phyloP scores from a whole-genome alignment of 768 basidiomycete species.

The Mycena rebaudengoi region DNA sequence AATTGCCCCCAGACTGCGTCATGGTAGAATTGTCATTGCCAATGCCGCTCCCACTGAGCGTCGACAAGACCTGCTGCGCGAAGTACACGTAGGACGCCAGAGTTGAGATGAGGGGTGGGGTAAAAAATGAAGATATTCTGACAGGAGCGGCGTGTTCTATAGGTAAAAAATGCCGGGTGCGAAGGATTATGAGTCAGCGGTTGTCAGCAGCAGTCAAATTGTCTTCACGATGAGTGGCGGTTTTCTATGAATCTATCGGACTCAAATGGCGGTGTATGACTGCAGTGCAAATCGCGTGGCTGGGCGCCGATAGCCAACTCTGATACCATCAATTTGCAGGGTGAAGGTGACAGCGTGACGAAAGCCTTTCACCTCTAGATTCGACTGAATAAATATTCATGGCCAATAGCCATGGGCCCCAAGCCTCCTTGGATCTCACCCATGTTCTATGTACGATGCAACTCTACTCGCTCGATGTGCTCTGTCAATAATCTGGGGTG shows the following conservation, averaged over 20 bases:
- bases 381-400: no score
- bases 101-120: constrained; percentile 5
- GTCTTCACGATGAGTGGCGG: no score
- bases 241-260: no score
- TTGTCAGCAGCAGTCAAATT: no score
- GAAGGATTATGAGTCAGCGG: no score
- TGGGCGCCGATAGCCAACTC: neutral
- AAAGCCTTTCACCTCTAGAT: neutral
- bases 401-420: constrained; percentile 35
- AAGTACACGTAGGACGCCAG: constrained; percentile 36
- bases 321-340: neutral
- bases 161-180: no score
- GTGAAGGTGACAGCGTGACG: neutral
- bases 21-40: constrained; percentile 13
- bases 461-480: neutral
- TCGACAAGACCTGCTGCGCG: constrained; percentile 34
- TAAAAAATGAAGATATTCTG: neutral
- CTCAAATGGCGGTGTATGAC: constrained; percentile 5
- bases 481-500: constrained; percentile 9
- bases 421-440: constrained; percentile 67
- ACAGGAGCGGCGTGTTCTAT: no score
- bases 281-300: no score
- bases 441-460: constrained; percentile 64
- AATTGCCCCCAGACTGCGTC: constrained; percentile 24
- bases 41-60: constrained; percentile 17